These are phyloP conservation scores for Klebsormidium nitens DNA, from an alignment of 139 green algal genomes.

Conservation along the genomic window DNA sequence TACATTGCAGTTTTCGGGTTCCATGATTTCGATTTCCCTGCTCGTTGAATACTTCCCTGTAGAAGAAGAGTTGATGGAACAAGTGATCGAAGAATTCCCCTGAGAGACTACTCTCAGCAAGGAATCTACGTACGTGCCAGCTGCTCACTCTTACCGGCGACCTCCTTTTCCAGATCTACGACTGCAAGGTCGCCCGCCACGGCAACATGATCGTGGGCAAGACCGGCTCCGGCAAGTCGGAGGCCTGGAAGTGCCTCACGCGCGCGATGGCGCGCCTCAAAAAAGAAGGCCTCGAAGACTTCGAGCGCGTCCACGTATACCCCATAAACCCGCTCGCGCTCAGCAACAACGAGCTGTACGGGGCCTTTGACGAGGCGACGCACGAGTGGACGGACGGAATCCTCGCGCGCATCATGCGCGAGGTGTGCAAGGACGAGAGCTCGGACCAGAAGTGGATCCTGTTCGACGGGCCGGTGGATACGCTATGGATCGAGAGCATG, in stretches of 20 bases:
- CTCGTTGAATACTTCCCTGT: too few relatives aligned
- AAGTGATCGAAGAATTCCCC: too few relatives aligned
- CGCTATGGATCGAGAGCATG: slow-evolving; percentile 81
- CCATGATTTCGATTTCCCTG: too few relatives aligned
- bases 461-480: slow-evolving; percentile 79
- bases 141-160: too few relatives aligned
- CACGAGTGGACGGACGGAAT: slow-evolving; percentile 72
- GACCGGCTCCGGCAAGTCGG: slow-evolving; percentile 72
- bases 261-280: slow-evolving; percentile 57
- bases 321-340: slow-evolving; percentile 78
- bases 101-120: too few relatives aligned
- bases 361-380: slow-evolving; percentile 62
- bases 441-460: slow-evolving; percentile 69
- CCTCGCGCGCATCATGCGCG: slow-evolving; percentile 66
- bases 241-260: slow-evolving; percentile 70
- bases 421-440: slow-evolving; percentile 61
- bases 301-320: slow-evolving; percentile 59
- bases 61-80: too few relatives aligned
- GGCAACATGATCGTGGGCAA: slow-evolving; percentile 89
- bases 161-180: slow-evolving; percentile 74
- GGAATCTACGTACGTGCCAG: too few relatives aligned
- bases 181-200: slow-evolving; percentile 83
- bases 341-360: slow-evolving; percentile 79
- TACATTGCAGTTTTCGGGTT: too few relatives aligned
- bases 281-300: slow-evolving; percentile 14